Evolutionary conservation across 83 land plant genomes (phyloP), one percentile per base, ranked within the genome.

Genomic region (Diphasiastrum complanatum): DNA sequence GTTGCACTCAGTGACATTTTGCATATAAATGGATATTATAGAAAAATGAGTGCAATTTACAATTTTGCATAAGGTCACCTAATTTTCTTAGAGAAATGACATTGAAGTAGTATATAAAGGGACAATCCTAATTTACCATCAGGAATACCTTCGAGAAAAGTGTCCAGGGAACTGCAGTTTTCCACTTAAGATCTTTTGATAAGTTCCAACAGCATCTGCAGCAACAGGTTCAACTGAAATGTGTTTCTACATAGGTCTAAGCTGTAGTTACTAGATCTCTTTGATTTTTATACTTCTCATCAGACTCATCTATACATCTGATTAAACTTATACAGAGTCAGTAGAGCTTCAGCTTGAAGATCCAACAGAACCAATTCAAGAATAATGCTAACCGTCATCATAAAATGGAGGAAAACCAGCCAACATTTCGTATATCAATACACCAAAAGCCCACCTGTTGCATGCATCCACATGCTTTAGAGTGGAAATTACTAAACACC

Each of bases 381-480:
- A 52, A 52, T 4, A 16, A 33, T 16, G 28, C 70, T 67, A 16
- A 72, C 75, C 75, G 47, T 72, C 75, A 58, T 72, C 75, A 58
- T 72, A 72, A 33, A 72, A 72, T 26, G 75, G 75, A 57, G 75
- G 75, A 53, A 55, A 72, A 29, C 75, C 75, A 46, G 75, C 75
- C 38, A 72, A 36, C 75, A 72, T 72, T 24, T 72, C 75, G 30
- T 65, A 72, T 31, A 72, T 72, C 25, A 72, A 45, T 27, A 72
- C 75, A n/a, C 75, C 75, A 58, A 65, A 72, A 34, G 75, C 49
- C 75, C 75, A 72, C 75, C 75, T 72, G 46, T 64, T 51, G 29
- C n/a, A n/a, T n/a, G n/a, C n/a, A n/a, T n/a, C n/a, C n/a, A n/a
- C n/a, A n/a, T n/a, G n/a, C n/a, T n/a, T n/a, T n/a, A n/a, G n/a